phyloP scores from a whole-genome alignment of 192 early-diverging fungal species.

The Helicostylum pulchrum region DNA sequence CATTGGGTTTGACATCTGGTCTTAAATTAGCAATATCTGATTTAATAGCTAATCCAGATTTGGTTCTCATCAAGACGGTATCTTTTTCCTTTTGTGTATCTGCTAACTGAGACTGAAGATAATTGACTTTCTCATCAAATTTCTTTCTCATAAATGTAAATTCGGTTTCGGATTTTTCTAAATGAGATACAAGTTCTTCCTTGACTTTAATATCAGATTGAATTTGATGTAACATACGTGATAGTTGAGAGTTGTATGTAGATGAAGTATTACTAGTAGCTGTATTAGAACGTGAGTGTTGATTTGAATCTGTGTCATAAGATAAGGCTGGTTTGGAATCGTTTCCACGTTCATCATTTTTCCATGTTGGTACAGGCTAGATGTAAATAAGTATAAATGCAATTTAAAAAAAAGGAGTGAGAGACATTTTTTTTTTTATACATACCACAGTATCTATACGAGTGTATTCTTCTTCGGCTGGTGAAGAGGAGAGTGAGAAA shows the following conservation, averaged over 20 bases:
- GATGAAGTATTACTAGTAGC: background rate
- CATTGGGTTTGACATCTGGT: constrained; percentile 15
- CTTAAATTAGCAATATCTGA: background rate
- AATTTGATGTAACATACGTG: constrained; percentile 53
- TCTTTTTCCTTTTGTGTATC: constrained; percentile 60
- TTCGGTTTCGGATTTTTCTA: constrained; percentile 54
- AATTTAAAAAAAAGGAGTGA: too few species aligned
- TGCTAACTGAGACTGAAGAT: constrained; percentile 57
- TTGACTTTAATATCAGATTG: constrained; percentile 58
- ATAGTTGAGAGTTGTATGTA: constrained; percentile 23
- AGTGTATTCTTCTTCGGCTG: background rate
- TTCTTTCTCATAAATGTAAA: constrained; percentile 54
- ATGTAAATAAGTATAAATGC: too few species aligned
- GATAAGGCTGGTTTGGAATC: constrained; percentile 9
- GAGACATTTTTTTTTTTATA: too few species aligned
- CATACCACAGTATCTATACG: too few species aligned
- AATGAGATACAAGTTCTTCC: constrained; percentile 55
- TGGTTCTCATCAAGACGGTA: constrained; percentile 40
- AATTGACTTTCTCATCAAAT: constrained; percentile 69
- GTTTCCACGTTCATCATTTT: background rate
- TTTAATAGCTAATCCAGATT: background rate
- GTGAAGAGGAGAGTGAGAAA: constrained; percentile 15
- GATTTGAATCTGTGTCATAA: constrained; percentile 3
- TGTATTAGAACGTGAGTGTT: background rate
- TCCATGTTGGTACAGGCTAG: constrained; percentile 4